These are phyloP conservation scores for Lachancea kluyveri DNA, from an alignment of 805 yeast species.

Conservation along the genomic window DNA sequence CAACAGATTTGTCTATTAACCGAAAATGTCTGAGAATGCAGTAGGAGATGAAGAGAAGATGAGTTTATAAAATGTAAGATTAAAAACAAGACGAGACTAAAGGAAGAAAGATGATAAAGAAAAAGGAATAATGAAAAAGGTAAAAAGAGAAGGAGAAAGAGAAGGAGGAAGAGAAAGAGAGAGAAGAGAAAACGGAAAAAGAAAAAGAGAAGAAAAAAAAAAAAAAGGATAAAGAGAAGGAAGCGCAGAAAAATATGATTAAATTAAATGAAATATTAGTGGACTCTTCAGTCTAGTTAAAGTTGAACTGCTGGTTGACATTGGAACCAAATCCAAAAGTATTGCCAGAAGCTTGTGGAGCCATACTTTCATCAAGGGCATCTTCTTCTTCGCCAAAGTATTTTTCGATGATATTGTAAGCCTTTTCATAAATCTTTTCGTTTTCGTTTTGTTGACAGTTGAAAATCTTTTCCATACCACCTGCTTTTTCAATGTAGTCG, in stretches of 20 bases:
- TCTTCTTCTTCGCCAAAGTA: constrained; percentile 83
- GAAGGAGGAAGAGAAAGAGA: no score
- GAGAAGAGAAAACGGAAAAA: constrained; percentile 1
- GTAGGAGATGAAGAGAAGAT: no score
- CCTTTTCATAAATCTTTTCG: constrained; percentile 87
- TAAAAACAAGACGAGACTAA: no score
- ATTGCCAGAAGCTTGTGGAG: constrained; percentile 72
- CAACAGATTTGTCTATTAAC: no score
- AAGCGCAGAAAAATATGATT: background rate
- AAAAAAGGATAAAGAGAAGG: constrained; percentile 4
- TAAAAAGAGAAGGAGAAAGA: no score
- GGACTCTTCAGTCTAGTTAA: constrained; percentile 14
- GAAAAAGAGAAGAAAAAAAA: constrained; percentile 1
- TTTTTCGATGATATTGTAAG: constrained; percentile 82
- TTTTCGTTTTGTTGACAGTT: constrained; percentile 89
- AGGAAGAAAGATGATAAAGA: no score
- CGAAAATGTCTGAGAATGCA: no score
- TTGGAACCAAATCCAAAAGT: constrained; percentile 83
- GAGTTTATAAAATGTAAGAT: no score
- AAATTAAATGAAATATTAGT: constrained; percentile 1
- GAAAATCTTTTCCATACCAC: constrained; percentile 94
- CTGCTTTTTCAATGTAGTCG: constrained; percentile 91
- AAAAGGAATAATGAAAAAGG: no score
- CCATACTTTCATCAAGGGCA: constrained; percentile 66
- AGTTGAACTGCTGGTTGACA: constrained; percentile 42